Evolutionary conservation across 768 basidiomycete genomes (phyloP), one percentile per base, ranked within the genome.

Genomic region (Boletus rufocinnamomeus): DNA sequence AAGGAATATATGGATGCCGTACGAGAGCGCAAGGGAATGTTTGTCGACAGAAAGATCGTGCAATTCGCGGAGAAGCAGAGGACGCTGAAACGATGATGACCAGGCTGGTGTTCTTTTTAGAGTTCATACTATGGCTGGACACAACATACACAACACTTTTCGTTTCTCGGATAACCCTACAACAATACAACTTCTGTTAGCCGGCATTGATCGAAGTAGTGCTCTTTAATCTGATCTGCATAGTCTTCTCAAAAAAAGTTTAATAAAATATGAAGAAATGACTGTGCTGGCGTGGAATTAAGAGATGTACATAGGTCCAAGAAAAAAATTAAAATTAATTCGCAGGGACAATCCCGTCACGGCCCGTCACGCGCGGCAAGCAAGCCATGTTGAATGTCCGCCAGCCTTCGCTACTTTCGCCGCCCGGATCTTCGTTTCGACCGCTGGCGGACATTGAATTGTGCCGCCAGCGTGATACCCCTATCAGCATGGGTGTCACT

Each of bases 41-140:
- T 95, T 72, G 90, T 97, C 8, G 94, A 98, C 74, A 79, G 86
- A 63, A 98, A 98, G 77, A 88, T 97, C 32, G 93, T 99, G 1
- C 91, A 96, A 69, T 88, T 87, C 70, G 96, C 97, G 4, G 97
- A 98, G 77, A 98, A 98, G 77, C 97, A 98, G 76, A 82, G 96
- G 71, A 98, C 97, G 28, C 72, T 87, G 64, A 88, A 87, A 67
- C 78, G 83, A 65, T 88, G 74, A 73, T 52, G 47, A 16, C 45
- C 47, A 38, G 8, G 37, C 46, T 54, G 37, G 16, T 16, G 16
- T 6, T 17, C 19, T 19, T 35, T 25, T 9, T 9, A 23, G 3
- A 8, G 19, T 14, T 19, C 25, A 19, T 19, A n/a, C 32, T 11
- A 11, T 34, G 32, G 32, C 25, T 46, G 6, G 9, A 52, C 30